These are phyloP conservation scores for Avicennia marina DNA, from an alignment of 257 asterid genomes.

Conservation along the genomic window DNA sequence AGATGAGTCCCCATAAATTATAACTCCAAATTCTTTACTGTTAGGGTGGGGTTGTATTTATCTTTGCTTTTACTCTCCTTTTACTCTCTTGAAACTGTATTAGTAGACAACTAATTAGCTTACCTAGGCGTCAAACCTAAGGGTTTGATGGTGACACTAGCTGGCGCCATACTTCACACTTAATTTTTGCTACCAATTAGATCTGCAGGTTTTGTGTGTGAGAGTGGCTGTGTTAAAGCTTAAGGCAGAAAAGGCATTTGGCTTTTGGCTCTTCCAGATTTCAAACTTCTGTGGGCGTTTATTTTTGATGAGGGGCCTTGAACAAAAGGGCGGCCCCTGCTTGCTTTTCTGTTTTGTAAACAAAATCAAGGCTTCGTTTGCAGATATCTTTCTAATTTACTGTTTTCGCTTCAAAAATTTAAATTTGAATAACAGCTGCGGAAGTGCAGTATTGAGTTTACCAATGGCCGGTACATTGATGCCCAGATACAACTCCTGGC, in stretches of 20 bases:
- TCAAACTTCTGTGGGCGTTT: conserved; percentile 18
- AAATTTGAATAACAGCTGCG: too few species aligned
- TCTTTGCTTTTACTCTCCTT: conserved; percentile 12
- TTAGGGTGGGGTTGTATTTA: conserved; percentile 10
- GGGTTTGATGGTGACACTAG: conserved; percentile 45
- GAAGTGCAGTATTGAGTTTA: too few species aligned
- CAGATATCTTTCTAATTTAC: neutral
- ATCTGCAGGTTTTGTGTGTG: too few species aligned
- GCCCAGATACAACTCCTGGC: conserved; percentile 10
- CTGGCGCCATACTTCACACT: conserved; percentile 48
- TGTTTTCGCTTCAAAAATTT: too few species aligned
- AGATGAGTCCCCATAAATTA: conserved; percentile 38
- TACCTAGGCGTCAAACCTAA: conserved; percentile 29
- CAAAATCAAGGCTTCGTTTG: conserved; percentile 16
- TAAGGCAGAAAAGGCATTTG: too few species aligned
- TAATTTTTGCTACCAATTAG: conserved; percentile 20
- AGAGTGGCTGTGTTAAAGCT: too few species aligned
- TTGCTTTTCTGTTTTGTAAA: conserved; percentile 10
- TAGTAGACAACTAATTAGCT: conserved; percentile 7
- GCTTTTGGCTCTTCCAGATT: conserved; percentile 34
- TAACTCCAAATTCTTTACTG: conserved; percentile 20
- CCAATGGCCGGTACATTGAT: conserved; percentile 21
- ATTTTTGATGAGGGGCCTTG: too few species aligned
- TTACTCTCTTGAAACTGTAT: conserved; percentile 15
- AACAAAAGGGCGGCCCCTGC: too few species aligned